Conservation (phyloP, 2,329 filamentous ascomycete species). For the Ceratocystis eucalypticola region DNA sequence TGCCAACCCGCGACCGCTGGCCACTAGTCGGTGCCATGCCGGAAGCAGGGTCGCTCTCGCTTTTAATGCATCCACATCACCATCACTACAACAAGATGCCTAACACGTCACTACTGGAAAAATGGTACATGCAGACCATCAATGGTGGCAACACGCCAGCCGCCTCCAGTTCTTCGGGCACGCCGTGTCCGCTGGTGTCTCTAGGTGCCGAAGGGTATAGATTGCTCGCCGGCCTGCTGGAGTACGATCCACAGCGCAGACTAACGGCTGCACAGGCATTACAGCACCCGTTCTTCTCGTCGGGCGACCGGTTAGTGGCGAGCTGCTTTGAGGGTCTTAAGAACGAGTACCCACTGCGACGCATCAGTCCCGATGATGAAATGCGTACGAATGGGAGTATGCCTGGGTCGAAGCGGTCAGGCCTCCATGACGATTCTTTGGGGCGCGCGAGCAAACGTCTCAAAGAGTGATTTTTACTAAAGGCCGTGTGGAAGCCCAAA, state of each 20-base stretch:
- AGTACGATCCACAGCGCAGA: slow-evolving; percentile 84
- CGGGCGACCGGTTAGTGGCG: slow-evolving; percentile 55
- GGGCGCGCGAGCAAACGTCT: slow-evolving; percentile 47
- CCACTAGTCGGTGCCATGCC: slow-evolving; percentile 73
- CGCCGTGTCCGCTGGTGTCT: slow-evolving; percentile 36
- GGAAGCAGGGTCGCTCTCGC: slow-evolving; percentile 58
- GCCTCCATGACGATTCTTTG: slow-evolving; percentile 67
- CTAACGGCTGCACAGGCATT: slow-evolving; percentile 78
- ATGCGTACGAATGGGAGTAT: slow-evolving; percentile 70
- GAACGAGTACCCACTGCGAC: slow-evolving; percentile 74
- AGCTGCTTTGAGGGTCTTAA: slow-evolving; percentile 89
- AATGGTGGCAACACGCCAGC: slow-evolving; percentile 42
- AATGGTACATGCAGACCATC: slow-evolving; percentile 64
- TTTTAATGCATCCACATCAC: slow-evolving; percentile 24
- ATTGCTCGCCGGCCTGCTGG: slow-evolving; percentile 66
- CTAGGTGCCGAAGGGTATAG: slow-evolving; percentile 68
- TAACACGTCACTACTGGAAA: slow-evolving; percentile 48
- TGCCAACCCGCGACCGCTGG: slow-evolving; percentile 83
- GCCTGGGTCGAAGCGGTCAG: slow-evolving; percentile 81
- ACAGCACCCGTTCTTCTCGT: slow-evolving; percentile 78
- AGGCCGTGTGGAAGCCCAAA: neutral
- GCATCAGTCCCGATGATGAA: slow-evolving; percentile 89
- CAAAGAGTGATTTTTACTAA: slow-evolving; percentile 34
- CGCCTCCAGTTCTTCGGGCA: slow-evolving; percentile 31
- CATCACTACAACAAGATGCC: slow-evolving; percentile 24